Base-by-base conservation (phyloP, 371 early-diverging fungal species). In the Rhizopus sp. region DNA sequence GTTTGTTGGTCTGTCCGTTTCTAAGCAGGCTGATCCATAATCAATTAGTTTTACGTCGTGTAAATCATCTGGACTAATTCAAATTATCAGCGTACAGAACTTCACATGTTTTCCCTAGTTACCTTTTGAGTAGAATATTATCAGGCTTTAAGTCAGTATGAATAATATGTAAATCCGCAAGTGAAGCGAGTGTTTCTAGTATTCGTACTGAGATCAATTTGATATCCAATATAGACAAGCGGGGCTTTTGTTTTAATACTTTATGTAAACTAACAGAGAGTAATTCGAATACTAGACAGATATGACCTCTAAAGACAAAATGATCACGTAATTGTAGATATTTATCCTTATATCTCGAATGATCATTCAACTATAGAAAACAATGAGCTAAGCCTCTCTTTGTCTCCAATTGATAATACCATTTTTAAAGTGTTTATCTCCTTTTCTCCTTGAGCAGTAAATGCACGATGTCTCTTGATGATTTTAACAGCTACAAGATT, bases 131-230 rank as follows among this genome's bases (percentile, higher is more conserved):
- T 53, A 99, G 54, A 37, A 98, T 93, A 69, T 98, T 98, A 68
- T 96, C 99, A 1, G 99, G 99, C 74, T 99, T 99, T 50, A 99
- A 80, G 73, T 99, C 99, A 55, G 98, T 94, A 69, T 99, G 99
- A 48, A 97, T 96, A 50, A 99, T 88, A 35, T 88, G 83, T 3
- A 94, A 88, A 57, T 86, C 78, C 60, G 83, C 85, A 29, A 99
- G 69, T 12, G 94, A 77, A 34, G 78, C 77, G 60, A 99, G 70
- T 4, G 94, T 90, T 60, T 96, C 93, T 52, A 99, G 74, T 16
- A 99, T 81, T 64, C 97, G 97, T 23, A 80, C 64, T 2, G 92
- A 83, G 55, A 99, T 89, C 15, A 87, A 82, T 15, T 93, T 88
- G 13, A 97, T 92, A 3, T 93, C 82, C 51, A 83, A 85, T 41